Conservation (phyloP, 352 stramenopile species). For the Phytophthora boehmeriae region DNA sequence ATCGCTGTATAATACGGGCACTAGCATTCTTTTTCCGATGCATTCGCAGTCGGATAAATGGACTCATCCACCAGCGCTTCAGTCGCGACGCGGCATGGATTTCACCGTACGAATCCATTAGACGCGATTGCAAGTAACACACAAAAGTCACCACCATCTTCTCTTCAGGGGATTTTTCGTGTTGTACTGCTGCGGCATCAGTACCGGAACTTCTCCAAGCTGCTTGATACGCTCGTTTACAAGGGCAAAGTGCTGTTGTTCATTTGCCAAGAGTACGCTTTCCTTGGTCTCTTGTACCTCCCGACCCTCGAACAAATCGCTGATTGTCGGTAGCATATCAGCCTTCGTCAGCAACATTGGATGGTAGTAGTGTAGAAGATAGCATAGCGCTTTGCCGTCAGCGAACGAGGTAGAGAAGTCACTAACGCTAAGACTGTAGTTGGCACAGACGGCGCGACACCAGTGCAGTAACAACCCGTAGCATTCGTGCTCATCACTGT, state of each 20-base stretch:
- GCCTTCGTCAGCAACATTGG: slow-evolving; percentile 85
- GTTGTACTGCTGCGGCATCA: slow-evolving; percentile 89
- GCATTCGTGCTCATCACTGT: slow-evolving; percentile 52
- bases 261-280: slow-evolving; percentile 51
- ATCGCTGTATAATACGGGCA: slow-evolving; percentile 69
- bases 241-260: slow-evolving; percentile 88
- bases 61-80: slow-evolving; percentile 84
- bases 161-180: slow-evolving; percentile 92
- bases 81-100: slow-evolving; percentile 89
- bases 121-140: slow-evolving; percentile 92
- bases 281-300: slow-evolving; percentile 26
- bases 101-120: slow-evolving; percentile 94
- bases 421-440: slow-evolving; percentile 83
- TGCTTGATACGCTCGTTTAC: slow-evolving; percentile 90
- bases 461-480: slow-evolving; percentile 89
- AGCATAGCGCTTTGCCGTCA: slow-evolving; percentile 92
- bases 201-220: slow-evolving; percentile 92
- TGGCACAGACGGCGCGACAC: slow-evolving; percentile 92
- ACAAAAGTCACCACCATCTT: slow-evolving; percentile 95
- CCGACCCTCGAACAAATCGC: slow-evolving; percentile 19
- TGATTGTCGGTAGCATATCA: slow-evolving; percentile 62
- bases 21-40: slow-evolving; percentile 61
- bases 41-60: slow-evolving; percentile 56
- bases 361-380: slow-evolving; percentile 97
- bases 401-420: slow-evolving; percentile 95